Evolutionary conservation across 75 land plant genomes (phyloP).

Genomic region (Larix kaempferi): DNA sequence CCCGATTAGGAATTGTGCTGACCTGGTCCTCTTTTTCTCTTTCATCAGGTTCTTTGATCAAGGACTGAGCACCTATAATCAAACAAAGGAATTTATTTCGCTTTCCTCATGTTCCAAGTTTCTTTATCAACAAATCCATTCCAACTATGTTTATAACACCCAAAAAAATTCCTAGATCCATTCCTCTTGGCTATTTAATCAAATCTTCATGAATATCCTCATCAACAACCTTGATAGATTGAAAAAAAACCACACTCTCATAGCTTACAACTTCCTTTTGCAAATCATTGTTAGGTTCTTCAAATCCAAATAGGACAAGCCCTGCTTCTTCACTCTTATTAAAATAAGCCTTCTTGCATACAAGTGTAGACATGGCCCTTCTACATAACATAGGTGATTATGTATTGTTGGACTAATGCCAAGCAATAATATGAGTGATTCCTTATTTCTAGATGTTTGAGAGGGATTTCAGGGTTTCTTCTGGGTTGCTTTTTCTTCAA

Average conservation of each 20-base stretch:
- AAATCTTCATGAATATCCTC: constrained; percentile 46
- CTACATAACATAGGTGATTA: no score
- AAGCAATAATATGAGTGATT: no score
- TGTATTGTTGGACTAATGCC: no score
- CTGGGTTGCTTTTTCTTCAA: no score
- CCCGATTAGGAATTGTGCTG: constrained; percentile 53
- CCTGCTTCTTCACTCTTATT: no score
- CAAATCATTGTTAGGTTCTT: constrained; percentile 90
- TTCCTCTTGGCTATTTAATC: constrained; percentile 56
- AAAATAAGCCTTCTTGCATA: no score
- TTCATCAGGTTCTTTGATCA: constrained; percentile 70
- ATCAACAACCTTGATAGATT: constrained; percentile 66
- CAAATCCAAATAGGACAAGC: no score
- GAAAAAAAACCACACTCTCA: constrained; percentile 62
- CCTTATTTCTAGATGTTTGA: no score
- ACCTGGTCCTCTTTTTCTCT: constrained; percentile 90
- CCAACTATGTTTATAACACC: constrained; percentile 98
- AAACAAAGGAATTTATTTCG: constrained; percentile 82
- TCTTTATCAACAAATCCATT: constrained; percentile 90
- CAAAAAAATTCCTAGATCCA: constrained; percentile 65
- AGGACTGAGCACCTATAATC: constrained; percentile 65
- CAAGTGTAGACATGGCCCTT: no score
- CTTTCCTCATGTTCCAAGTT: constrained; percentile 54
- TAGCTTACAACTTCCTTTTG: constrained; percentile 84
- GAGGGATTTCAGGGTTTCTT: no score